Conservation (phyloP, 1,139 yeast species). For the Sugiyamaella pinicola region DNA sequence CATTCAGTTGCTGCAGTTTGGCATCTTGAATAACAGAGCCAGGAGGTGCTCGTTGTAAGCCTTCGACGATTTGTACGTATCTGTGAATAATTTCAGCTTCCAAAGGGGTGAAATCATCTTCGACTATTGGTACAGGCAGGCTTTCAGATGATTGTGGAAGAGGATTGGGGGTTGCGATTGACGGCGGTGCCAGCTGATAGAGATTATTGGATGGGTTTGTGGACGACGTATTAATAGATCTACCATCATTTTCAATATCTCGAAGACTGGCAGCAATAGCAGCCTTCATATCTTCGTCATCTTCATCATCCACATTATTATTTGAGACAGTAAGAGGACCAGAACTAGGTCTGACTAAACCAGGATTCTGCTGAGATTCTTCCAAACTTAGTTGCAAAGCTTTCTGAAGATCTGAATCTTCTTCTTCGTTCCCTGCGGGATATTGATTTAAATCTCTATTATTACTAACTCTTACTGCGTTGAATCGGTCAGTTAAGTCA, state of each 20-base stretch:
- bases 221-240: neutral
- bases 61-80: conserved; percentile 67
- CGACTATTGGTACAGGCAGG: neutral
- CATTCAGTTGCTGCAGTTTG: conserved; percentile 63
- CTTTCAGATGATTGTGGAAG: conserved; percentile 8
- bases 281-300: conserved; percentile 87
- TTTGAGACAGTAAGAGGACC: conserved; percentile 16
- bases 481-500: conserved; percentile 8
- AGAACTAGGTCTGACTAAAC: conserved; percentile 14
- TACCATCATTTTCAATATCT: conserved; percentile 54
- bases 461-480: conserved; percentile 12
- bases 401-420: conserved; percentile 73
- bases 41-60: conserved; percentile 52
- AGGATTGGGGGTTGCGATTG: conserved; percentile 29
- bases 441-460: conserved; percentile 21
- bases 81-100: conserved; percentile 72
- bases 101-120: conserved; percentile 51
- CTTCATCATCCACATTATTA: conserved; percentile 55
- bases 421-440: conserved; percentile 47
- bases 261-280: conserved; percentile 92
- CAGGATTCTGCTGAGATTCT: conserved; percentile 47
- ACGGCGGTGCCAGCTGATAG: conserved; percentile 24
- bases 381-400: conserved; percentile 80
- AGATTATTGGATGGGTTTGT: conserved; percentile 11
- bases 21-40: conserved; percentile 63